Base-by-base conservation (phyloP, 768 basidiomycete genomes). In the Suillus plorans region DNA sequence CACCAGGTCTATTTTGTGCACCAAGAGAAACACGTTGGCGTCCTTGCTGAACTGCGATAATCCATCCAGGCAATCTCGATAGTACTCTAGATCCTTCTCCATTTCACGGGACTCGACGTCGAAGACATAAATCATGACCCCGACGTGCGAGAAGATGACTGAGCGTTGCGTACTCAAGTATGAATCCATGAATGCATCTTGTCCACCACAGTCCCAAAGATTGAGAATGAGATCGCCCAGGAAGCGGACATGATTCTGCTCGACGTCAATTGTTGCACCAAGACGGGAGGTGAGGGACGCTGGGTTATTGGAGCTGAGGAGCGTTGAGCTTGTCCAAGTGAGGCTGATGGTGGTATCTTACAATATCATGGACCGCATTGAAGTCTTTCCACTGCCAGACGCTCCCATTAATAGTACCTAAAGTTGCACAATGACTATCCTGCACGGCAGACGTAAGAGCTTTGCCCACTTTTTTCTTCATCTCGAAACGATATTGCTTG, bases 351-450 rank as follows among this genome's bases (percentile, higher is more conserved):
- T 10, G 25, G 34, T 22, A 42, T 14, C 93, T 80, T 79, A 96
- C 95, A 99, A 99, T 74, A 99, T 99, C 77, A 99, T 90, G 34
- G 95, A 96, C 62, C 97, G 87, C 97, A 99, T 99, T 6, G 97
- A 99, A 13, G 97, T 98, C 82, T 94, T 94, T 63, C 92, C 92
- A 72, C 92, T 94, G 68, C 93, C 94, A 25, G 92, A 94, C 72
- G 95, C 95, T 69, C 97, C 97, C 97, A 99, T 99, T 66, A 99
- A 84, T 70, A 99, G 87, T 55, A 98, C 95, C 96, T 98, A 61
- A 36, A 31, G 14, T 16, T 18, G 9, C 42, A 42, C 57, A 31
- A 61, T 53, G 55, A 60, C 6, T 34, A 20, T 31, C 53, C 39
- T 64, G 9, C 28, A 20, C 20, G 3, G 37, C 5, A 44, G 39